phyloP scores from a whole-genome alignment of 148 eudicot genomes.

The Nyssa sinensis region DNA sequence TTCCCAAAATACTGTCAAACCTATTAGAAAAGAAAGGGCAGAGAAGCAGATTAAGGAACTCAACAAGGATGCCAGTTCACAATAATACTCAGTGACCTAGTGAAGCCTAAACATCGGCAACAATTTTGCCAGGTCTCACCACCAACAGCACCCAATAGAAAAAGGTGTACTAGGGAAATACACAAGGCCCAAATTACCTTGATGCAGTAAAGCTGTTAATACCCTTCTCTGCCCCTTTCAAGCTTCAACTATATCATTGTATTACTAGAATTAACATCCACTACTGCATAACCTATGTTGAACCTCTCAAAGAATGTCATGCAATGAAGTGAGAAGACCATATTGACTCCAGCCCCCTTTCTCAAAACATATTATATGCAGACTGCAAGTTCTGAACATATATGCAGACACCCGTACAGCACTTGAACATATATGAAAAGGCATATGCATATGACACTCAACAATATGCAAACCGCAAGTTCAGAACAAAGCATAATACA shows the following conservation, averaged over 20 bases:
- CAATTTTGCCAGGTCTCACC: not conserved
- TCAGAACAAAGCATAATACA: no score
- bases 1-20: not conserved
- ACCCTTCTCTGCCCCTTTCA: not conserved
- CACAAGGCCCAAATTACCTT: not conserved
- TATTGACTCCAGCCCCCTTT: no score
- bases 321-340: no score
- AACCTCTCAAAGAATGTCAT: no score
- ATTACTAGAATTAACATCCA: not conserved
- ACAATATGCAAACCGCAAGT: no score
- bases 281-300: no score
- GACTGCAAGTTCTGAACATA: no score
- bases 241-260: not conserved
- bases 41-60: not conserved
- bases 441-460: no score
- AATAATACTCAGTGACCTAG: not conserved
- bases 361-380: no score
- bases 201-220: not conserved
- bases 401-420: no score
- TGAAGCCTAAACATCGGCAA: slow-evolving; percentile 5
- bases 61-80: not conserved
- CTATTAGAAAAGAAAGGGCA: not conserved
- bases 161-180: not conserved
- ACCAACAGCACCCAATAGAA: not conserved
- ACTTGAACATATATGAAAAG: no score